phyloP scores from a whole-genome alignment of 2,329 filamentous ascomycete species.

The Coniochaeta ligniaria region DNA sequence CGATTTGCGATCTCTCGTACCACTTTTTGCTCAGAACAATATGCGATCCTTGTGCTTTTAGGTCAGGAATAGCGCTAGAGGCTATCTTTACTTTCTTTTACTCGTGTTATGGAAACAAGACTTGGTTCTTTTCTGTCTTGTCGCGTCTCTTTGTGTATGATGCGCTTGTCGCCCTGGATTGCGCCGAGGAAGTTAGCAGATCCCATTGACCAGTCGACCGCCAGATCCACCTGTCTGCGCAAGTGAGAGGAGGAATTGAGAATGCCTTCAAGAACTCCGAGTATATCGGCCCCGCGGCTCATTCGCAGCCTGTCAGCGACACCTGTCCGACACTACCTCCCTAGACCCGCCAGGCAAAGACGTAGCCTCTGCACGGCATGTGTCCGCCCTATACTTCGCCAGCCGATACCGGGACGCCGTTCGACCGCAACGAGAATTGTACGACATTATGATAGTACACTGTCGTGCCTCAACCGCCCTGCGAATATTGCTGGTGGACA shows the following conservation, averaged over 20 bases:
- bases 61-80: background rate
- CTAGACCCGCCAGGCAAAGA: background rate
- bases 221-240: background rate
- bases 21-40: background rate
- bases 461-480: background rate
- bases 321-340: background rate
- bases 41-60: background rate
- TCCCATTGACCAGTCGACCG: background rate
- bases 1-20: background rate
- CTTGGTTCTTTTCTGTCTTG: background rate
- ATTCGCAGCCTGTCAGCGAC: background rate
- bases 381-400: background rate
- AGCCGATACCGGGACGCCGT: background rate
- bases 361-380: background rate
- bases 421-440: background rate
- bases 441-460: background rate
- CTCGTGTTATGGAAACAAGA: background rate
- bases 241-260: background rate
- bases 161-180: background rate
- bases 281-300: background rate
- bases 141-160: background rate
- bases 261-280: background rate
- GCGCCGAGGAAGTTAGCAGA: background rate
- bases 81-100: background rate
- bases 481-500: constrained; percentile 6